Evolutionary conservation across 2,329 filamentous ascomycete species (phyloP).

Genomic region (Cordyceps farinosa): DNA sequence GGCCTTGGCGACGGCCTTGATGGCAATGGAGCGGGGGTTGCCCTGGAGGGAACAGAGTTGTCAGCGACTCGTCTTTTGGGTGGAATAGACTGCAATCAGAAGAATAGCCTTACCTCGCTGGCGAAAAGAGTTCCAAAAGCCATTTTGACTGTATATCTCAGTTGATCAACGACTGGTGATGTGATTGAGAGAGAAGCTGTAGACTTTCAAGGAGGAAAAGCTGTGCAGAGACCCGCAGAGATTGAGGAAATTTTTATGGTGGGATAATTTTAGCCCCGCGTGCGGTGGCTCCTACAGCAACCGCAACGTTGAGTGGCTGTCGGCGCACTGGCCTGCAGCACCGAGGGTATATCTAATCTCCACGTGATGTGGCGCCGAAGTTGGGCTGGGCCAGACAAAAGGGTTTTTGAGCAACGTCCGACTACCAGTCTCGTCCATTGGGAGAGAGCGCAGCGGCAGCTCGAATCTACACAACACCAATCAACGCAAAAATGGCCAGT

Average conservation of each 20-base stretch:
- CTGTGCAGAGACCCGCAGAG: slow-evolving; percentile 15
- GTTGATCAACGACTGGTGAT: slow-evolving; percentile 26
- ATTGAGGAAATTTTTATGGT: slow-evolving; percentile 33
- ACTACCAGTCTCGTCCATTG: slow-evolving; percentile 12
- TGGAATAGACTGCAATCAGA: slow-evolving; percentile 13
- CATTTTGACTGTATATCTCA: slow-evolving; percentile 59
- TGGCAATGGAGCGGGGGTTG: slow-evolving; percentile 85
- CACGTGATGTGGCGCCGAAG: slow-evolving; percentile 27
- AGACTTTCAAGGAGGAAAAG: slow-evolving; percentile 27
- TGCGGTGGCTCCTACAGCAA: slow-evolving; percentile 25
- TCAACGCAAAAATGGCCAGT: slow-evolving; percentile 32
- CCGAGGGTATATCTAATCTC: slow-evolving; percentile 18
- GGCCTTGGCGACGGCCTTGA: slow-evolving; percentile 93
- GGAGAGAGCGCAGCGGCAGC: slow-evolving; percentile 8
- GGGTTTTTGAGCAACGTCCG: slow-evolving; percentile 17
- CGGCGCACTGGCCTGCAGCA: not conserved
- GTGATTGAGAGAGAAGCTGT: slow-evolving; percentile 26
- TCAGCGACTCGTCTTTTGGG: slow-evolving; percentile 32
- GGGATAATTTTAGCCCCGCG: slow-evolving; percentile 34
- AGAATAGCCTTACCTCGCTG: slow-evolving; percentile 58
- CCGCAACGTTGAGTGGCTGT: slow-evolving; percentile 22
- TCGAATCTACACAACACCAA: not conserved
- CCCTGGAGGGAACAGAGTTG: slow-evolving; percentile 50
- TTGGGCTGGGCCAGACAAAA: not conserved
- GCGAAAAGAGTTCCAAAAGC: slow-evolving; percentile 98